Base-by-base conservation (phyloP, 495 filamentous ascomycete species). In the Hyaloscypha hepaticicola region DNA sequence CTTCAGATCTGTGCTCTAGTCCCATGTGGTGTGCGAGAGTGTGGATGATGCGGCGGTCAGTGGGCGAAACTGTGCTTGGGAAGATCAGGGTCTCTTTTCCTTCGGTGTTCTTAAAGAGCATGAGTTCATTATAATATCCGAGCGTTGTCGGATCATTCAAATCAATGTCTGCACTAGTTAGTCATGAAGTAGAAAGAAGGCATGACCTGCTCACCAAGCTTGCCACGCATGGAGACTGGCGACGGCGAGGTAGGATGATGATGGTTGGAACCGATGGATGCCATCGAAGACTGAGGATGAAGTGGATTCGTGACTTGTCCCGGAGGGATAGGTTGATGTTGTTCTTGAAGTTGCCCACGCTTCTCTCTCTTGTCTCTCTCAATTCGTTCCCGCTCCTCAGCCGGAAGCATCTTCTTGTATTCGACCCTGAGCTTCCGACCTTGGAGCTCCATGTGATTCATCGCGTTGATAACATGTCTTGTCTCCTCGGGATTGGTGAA, bases 371-470 rank as follows among this genome's bases (percentile, higher is more conserved):
- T 99, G 77, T 98, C 95, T 28, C 95, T 83, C 73, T 99, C 95
- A 66, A 99, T 99, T 24, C 96, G 87, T 74, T 99, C 95, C 57
- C 95, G 87, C 74, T 99, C 95, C 60, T 93, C 90, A 55, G 93
- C 80, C 12, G 95, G 95, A 24, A 99, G 84, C 95, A 99, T 99
- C 80, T 98, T 99, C 82, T 99, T 99, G 77, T 98, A 99, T 74
- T 99, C 95, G 14, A 99, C 95, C 41, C 95, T 83, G 71, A 99
- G 78, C 76, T 97, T 97, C 50, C 95, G 82, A 22, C 95, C 95
- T 73, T 97, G 91, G 19, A 99, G 84, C 72, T 98, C 95, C 75
- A 96, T 90, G 66, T 96, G 92, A 72, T 99, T 98, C 76, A 99
- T 84, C 53, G 87, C 78, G 25, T 95, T 87, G 70, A 99, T 99